Percentiles rank a stretch among this genome's conserved stretches.
Evolutionary conservation across 495 filamentous ascomycete species (phyloP).

Genomic region (Hypoxylon intermedium): DNA sequence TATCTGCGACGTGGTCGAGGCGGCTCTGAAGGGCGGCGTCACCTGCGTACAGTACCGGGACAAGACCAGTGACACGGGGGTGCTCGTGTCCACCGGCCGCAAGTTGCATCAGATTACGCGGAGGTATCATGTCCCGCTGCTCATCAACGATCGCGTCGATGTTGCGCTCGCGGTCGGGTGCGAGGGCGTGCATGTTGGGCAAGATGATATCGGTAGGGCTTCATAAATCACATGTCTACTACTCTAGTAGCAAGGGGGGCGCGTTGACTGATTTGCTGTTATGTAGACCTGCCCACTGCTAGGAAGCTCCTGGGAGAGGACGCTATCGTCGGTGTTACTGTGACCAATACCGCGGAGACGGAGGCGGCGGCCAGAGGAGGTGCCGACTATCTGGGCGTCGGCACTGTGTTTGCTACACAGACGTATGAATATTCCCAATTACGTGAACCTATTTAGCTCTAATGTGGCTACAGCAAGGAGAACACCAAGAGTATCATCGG

Average conservation of each 20-base stretch:
- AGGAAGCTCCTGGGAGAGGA: constrained; percentile 74
- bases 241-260: neutral
- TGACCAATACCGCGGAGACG: constrained; percentile 71
- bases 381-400: constrained; percentile 88
- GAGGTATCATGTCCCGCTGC: constrained; percentile 73
- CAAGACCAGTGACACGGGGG: constrained; percentile 79
- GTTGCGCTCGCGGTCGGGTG: constrained; percentile 84
- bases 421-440: constrained; percentile 61
- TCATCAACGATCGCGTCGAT: constrained; percentile 97
- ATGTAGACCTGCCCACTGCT: constrained; percentile 66
- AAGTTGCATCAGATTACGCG: constrained; percentile 73
- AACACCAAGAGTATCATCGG: constrained; percentile 87
- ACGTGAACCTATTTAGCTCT: neutral
- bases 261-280: neutral
- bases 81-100: constrained; percentile 72
- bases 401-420: constrained; percentile 82
- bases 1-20: constrained; percentile 75
- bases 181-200: constrained; percentile 92
- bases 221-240: neutral
- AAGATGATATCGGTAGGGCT: constrained; percentile 84
- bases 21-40: constrained; percentile 80
- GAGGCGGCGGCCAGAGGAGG: constrained; percentile 69
- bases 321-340: constrained; percentile 73
- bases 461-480: constrained; percentile 56
- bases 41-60: constrained; percentile 91